Evolutionary conservation across 2,329 filamentous ascomycete species (phyloP), one percentile per base, ranked within the genome.

Genomic region (Trichophyton simii): DNA sequence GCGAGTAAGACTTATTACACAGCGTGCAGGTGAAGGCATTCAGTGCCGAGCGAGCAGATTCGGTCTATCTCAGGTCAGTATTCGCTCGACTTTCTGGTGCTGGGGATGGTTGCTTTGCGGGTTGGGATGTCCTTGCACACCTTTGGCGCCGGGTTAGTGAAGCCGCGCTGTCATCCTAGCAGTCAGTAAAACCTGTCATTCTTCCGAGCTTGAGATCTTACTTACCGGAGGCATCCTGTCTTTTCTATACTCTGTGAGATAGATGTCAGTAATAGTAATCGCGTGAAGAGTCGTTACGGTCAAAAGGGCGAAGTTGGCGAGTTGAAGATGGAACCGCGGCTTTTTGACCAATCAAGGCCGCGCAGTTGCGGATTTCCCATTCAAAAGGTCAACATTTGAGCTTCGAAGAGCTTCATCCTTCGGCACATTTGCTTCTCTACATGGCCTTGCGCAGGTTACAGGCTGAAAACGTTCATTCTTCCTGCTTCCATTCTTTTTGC

Each of bases 1-100:
- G 90, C 1, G 87, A 85, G 76, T 97, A 99, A 68, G 91, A 92
- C 77, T 97, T 97, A 65, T 87, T 85, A 78, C 94, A 97, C 60
- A 97, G 83, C 46, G 86, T 83, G 78, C 84, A 95, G 77, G 88
- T 91, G 76, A 95, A 94, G 38, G 88, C 85, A 69, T 86, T 87
- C 57, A 89, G 80, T 15, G 89, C 88, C 69, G 89, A 87, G 64
- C 88, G 86, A 7, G 89, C 89, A 61, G 78, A 81, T 64, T 83
- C 80, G 36, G 82, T 85, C 69, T 81, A 63, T 34, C 25, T 28
- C 22, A 18, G 6, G 15, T 48, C 22, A 60, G 55, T 18, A 54
- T 36, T 3, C n/a, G 2, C 15, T 18, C 41, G 5, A 18, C 15
- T 44, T 15, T n/a, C 41, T 44, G 15, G n/a, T 2, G 41, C 3